Evolutionary conservation across 1,139 yeast species (phyloP).

Genomic region (Yamadazyma diospyri): DNA sequence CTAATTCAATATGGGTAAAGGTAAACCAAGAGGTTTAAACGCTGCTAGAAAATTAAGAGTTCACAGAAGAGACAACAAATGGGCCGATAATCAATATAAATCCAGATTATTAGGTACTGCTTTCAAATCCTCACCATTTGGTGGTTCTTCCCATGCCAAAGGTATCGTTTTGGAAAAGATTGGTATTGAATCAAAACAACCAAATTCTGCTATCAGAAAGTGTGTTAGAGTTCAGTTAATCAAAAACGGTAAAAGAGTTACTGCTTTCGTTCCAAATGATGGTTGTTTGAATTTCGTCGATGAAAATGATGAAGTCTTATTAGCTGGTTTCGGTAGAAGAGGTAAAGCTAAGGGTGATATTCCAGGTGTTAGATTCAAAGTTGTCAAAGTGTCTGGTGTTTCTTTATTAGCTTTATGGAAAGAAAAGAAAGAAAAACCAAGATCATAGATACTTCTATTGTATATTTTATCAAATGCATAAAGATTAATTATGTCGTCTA

Average conservation of each 20-base stretch:
- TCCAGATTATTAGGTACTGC: constrained; percentile 99
- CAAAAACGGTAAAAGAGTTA: constrained; percentile 99
- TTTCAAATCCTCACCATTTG: constrained; percentile 99
- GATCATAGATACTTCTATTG: constrained; percentile 58
- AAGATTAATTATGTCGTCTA: constrained; percentile 6
- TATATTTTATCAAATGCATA: constrained; percentile 18
- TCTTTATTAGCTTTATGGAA: constrained; percentile 99
- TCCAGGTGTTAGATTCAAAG: constrained; percentile 99
- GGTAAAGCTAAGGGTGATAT: constrained; percentile 99
- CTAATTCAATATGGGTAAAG: constrained; percentile 67
- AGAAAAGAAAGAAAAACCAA: constrained; percentile 99
- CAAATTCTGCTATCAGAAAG: constrained; percentile 99
- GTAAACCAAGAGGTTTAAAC: constrained; percentile 98
- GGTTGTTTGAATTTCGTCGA: constrained; percentile 99
- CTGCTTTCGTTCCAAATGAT: constrained; percentile 99
- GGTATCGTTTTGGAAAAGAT: constrained; percentile 99
- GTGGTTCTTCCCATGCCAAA: constrained; percentile 99
- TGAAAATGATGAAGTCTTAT: constrained; percentile 98
- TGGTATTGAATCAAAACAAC: constrained; percentile 99
- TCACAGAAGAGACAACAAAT: constrained; percentile 99
- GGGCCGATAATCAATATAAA: constrained; percentile 99
- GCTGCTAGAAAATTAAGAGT: constrained; percentile 99
- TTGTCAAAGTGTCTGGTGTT: constrained; percentile 99
- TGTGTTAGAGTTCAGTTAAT: constrained; percentile 99
- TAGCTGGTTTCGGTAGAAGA: constrained; percentile 99